Evolutionary conservation across 106 monocot species (phyloP).

Genomic region (Chionographis japonica): DNA sequence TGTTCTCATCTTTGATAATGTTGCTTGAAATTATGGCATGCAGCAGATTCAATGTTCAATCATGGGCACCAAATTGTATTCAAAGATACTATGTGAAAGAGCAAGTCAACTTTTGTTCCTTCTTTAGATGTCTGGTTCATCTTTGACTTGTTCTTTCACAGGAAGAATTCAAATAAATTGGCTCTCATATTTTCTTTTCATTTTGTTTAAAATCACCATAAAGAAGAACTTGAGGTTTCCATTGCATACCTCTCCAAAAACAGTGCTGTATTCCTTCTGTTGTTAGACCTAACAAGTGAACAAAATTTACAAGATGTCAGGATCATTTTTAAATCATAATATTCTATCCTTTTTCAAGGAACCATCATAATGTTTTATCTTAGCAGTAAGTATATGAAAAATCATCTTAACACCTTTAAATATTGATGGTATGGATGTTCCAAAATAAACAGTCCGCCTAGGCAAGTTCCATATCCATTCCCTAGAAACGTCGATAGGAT

Average conservation of each 20-base stretch:
- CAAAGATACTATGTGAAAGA: too few species aligned
- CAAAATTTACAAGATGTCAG: background rate
- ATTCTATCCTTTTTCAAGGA: background rate
- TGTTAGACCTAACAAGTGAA: constrained; percentile 21
- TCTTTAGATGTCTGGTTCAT: too few species aligned
- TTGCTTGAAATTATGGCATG: too few species aligned
- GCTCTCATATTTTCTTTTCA: too few species aligned
- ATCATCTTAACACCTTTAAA: constrained; percentile 24
- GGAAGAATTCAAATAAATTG: too few species aligned
- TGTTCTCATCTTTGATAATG: too few species aligned
- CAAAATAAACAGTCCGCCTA: constrained; percentile 51
- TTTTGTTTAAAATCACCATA: background rate
- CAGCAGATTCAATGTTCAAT: too few species aligned
- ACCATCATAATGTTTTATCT: background rate
- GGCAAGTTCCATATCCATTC: constrained; percentile 38
- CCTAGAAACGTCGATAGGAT: constrained; percentile 28
- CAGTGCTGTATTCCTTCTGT: constrained; percentile 40
- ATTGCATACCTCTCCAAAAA: constrained; percentile 44
- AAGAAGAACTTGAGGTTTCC: background rate
- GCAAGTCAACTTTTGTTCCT: too few species aligned
- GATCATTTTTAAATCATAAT: too few species aligned
- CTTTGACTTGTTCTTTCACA: too few species aligned
- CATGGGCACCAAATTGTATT: too few species aligned
- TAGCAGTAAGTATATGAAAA: background rate
- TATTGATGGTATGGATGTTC: constrained; percentile 42